phyloP scores from a whole-genome alignment of 2,329 filamentous ascomycete species.

The Elsinoe ampelina region DNA sequence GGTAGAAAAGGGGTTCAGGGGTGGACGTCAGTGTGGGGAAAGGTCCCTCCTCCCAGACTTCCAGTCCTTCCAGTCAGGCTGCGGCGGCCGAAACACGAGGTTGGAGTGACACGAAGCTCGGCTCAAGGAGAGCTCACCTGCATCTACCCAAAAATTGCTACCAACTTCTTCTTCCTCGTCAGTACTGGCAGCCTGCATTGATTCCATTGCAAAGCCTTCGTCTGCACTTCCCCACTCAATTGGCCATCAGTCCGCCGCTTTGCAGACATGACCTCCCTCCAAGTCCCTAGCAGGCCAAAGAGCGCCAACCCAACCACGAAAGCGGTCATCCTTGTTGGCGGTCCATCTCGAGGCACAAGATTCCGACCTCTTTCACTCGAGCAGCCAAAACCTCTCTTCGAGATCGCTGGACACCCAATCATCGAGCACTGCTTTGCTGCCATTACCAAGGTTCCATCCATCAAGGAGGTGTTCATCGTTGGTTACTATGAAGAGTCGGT shows the following conservation, averaged over 20 bases:
- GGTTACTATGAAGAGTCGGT: slow-evolving; percentile 98
- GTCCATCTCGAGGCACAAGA: slow-evolving; percentile 82
- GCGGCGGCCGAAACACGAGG: neutral
- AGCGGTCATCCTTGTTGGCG: slow-evolving; percentile 79
- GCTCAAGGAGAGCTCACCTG: slow-evolving; percentile 2
- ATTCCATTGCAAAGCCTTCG: neutral
- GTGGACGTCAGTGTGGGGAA: slow-evolving; percentile 1
- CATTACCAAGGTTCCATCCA: slow-evolving; percentile 78
- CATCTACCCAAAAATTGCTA: neutral
- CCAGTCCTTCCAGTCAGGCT: neutral
- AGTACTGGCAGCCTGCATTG: neutral
- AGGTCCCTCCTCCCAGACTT: too few species aligned
- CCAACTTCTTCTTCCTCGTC: neutral
- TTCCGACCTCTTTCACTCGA: slow-evolving; percentile 94
- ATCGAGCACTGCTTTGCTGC: slow-evolving; percentile 96
- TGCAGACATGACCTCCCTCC: slow-evolving; percentile 17
- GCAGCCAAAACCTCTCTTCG: slow-evolving; percentile 85
- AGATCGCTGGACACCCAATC: slow-evolving; percentile 95
- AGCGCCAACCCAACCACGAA: slow-evolving; percentile 59
- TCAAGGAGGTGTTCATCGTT: slow-evolving; percentile 95
- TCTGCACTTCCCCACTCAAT: neutral
- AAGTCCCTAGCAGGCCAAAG: slow-evolving; percentile 25
- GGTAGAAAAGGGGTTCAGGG: neutral
- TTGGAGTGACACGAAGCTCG: neutral
- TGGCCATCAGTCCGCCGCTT: neutral